phyloP scores from a whole-genome alignment of 208 protist genomes.

The Plasmodiophora brassicae region DNA sequence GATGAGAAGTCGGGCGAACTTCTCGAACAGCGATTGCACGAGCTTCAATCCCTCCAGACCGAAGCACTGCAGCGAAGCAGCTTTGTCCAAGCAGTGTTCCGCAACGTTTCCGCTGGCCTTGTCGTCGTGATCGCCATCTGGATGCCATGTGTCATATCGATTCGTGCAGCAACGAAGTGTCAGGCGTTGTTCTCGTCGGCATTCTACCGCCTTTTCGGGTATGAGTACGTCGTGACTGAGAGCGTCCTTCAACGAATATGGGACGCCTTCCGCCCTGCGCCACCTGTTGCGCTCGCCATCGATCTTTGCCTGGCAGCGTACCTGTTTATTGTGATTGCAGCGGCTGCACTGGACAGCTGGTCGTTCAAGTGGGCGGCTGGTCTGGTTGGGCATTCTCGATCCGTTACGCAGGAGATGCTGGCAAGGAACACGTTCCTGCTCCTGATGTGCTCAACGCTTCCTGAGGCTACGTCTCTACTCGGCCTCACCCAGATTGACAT shows the following conservation, averaged over 20 bases:
- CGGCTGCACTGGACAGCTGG: not conserved
- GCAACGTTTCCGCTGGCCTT: not conserved
- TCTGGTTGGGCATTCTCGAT: not conserved
- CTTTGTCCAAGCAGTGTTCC: not conserved
- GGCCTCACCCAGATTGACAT: not conserved
- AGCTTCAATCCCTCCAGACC: not conserved
- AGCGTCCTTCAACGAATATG: no score
- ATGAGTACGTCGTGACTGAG: no score
- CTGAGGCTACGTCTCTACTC: not conserved
- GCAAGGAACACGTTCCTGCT: constrained; percentile 15
- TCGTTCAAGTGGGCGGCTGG: constrained; percentile 9
- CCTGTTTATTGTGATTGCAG: not conserved
- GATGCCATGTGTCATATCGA: not conserved
- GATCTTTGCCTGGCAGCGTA: not conserved
- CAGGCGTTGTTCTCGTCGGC: not conserved
- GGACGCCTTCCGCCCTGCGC: not conserved
- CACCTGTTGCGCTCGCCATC: not conserved
- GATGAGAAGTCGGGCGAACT: not conserved
- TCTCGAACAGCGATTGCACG: not conserved
- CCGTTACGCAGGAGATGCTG: not conserved
- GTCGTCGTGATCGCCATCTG: not conserved
- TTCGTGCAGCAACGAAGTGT: not conserved
- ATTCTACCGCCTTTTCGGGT: not conserved
- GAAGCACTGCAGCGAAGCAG: not conserved
- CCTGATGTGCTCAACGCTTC: not conserved